Conservation (phyloP, 768 basidiomycete genomes). For the Paxillus ammoniavirescens region DNA sequence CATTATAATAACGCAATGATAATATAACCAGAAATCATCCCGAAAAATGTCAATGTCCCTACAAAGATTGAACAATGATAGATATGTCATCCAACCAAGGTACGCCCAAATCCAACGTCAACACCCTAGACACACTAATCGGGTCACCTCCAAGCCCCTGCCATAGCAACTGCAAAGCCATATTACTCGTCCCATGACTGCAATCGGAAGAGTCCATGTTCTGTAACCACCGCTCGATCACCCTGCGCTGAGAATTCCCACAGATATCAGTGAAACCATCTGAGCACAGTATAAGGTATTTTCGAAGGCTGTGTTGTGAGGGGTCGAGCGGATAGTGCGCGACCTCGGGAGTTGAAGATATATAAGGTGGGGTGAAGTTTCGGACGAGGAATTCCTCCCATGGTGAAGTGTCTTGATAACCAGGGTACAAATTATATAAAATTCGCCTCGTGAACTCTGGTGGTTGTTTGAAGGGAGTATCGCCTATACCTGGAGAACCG, state of each 20-base stretch:
- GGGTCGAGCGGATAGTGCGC: slow-evolving; percentile 49
- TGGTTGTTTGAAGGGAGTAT: slow-evolving; percentile 74
- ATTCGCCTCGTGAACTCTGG: slow-evolving; percentile 64
- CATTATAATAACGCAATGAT: slow-evolving; percentile 5
- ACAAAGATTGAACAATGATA: slow-evolving; percentile 61
- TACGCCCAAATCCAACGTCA: slow-evolving; percentile 63
- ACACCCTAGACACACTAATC: slow-evolving; percentile 50
- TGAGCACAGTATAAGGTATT: slow-evolving; percentile 61
- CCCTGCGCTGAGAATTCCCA: slow-evolving; percentile 42
- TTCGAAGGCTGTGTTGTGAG: slow-evolving; percentile 29
- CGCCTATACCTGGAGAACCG: slow-evolving; percentile 53
- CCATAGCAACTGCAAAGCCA: slow-evolving; percentile 58
- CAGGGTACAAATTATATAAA: slow-evolving; percentile 63
- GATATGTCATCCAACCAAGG: slow-evolving; percentile 71
- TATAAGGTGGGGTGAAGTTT: slow-evolving; percentile 64
- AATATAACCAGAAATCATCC: not conserved
- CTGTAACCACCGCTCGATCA: slow-evolving; percentile 54
- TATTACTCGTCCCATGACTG: slow-evolving; percentile 33
- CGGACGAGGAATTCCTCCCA: slow-evolving; percentile 69
- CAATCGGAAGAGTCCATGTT: slow-evolving; percentile 34
- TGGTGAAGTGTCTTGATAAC: slow-evolving; percentile 55
- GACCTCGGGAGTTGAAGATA: slow-evolving; percentile 63
- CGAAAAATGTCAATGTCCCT: not conserved
- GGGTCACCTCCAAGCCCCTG: slow-evolving; percentile 56
- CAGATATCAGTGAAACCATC: slow-evolving; percentile 69